Conservation (phyloP, 129 eudicot species). For the Sambucus nigra region DNA sequence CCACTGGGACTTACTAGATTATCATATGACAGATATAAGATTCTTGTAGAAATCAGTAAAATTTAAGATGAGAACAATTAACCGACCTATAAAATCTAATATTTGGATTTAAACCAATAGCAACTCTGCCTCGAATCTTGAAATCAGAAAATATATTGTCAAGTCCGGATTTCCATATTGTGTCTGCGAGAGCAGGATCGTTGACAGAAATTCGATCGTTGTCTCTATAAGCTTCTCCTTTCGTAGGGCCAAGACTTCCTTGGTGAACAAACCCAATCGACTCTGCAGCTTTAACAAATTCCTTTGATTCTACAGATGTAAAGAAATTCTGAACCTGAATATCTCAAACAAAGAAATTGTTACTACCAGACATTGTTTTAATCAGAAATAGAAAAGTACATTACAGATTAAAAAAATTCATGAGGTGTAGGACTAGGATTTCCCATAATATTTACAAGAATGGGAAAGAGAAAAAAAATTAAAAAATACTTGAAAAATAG, state of each 20-base stretch:
- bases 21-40: not conserved
- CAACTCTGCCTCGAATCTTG: constrained; percentile 74
- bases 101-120: constrained; percentile 89
- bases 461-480: too few relatives aligned
- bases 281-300: constrained; percentile 64
- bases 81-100: constrained; percentile 83
- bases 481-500: too few relatives aligned
- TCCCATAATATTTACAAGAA: too few relatives aligned
- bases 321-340: constrained; percentile 72
- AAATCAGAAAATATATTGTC: constrained; percentile 42
- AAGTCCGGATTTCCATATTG: constrained; percentile 78
- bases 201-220: constrained; percentile 77
- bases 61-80: not conserved
- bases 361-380: constrained; percentile 7
- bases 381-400: too few relatives aligned
- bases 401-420: too few relatives aligned
- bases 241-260: constrained; percentile 95
- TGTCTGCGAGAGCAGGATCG: constrained; percentile 72
- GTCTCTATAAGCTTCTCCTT: constrained; percentile 95
- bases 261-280: constrained; percentile 81
- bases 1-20: not conserved
- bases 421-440: too few relatives aligned
- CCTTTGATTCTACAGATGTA: constrained; percentile 72
- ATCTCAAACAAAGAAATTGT: constrained; percentile 21
- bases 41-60: not conserved